These are phyloP conservation scores for Hanseniaspora nectarophila DNA, from an alignment of 805 yeast species.

Conservation along the genomic window DNA sequence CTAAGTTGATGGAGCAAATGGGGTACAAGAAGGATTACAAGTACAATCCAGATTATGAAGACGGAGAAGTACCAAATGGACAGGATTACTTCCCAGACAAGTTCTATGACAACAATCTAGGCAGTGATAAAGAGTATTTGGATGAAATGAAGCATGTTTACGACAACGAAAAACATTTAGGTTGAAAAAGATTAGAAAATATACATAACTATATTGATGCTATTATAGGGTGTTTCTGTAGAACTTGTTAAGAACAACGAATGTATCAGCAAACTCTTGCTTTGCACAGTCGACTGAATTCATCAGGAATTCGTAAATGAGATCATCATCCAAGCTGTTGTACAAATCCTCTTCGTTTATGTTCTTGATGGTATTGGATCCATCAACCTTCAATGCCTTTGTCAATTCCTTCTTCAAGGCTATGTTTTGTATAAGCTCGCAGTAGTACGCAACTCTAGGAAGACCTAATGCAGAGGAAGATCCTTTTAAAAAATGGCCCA, in stretches of 20 bases:
- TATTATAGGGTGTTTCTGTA: conserved; percentile 29
- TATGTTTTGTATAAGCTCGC: conserved; percentile 87
- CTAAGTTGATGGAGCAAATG: conserved; percentile 72
- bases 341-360: conserved; percentile 17
- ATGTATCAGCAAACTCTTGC: conserved; percentile 36
- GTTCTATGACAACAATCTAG: conserved; percentile 22
- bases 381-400: conserved; percentile 19
- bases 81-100: conserved; percentile 70
- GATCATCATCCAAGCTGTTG: conserved; percentile 24
- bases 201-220: too few species aligned
- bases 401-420: conserved; percentile 35
- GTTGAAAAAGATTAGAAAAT: conserved; percentile 22
- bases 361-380: conserved; percentile 2
- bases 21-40: conserved; percentile 80
- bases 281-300: conserved; percentile 40
- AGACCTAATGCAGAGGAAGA: conserved; percentile 90
- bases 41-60: conserved; percentile 69
- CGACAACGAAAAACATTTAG: conserved; percentile 43
- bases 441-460: conserved; percentile 65
- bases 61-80: conserved; percentile 46
- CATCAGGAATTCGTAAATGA: conserved; percentile 34
- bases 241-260: conserved; percentile 36
- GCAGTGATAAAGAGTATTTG: conserved; percentile 15
- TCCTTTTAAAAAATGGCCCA: conserved; percentile 92
- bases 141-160: conserved; percentile 32